Conservation (phyloP, 2,329 filamentous ascomycete genomes). For the Scedosporium boydii region DNA sequence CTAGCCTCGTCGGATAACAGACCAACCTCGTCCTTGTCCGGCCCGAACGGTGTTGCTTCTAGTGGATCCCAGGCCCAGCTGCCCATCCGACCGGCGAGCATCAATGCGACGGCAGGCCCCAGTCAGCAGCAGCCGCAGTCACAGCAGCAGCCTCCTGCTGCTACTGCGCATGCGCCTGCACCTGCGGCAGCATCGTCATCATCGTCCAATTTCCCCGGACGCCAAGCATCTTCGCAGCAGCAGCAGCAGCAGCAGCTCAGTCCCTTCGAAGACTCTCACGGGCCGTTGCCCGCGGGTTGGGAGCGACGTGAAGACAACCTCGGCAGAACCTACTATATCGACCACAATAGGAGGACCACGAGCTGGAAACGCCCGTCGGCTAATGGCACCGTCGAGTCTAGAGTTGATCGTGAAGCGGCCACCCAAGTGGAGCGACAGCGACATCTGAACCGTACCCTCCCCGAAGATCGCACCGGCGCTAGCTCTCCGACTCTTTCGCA, state of each 20-base stretch:
- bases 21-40: conserved; percentile 40
- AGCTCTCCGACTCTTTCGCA: conserved; percentile 73
- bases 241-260: conserved; percentile 44
- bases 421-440: conserved; percentile 87
- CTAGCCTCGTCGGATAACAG: conserved; percentile 7
- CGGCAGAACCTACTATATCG: conserved; percentile 93
- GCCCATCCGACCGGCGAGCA: conserved; percentile 37
- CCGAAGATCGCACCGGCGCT: conserved; percentile 88
- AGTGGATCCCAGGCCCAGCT: conserved; percentile 30
- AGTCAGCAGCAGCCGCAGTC: conserved; percentile 6
- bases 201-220: conserved; percentile 1
- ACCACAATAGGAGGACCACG: conserved; percentile 93
- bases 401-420: conserved; percentile 75
- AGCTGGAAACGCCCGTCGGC: conserved; percentile 89
- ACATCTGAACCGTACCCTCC: conserved; percentile 91
- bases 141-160: conserved; percentile 8
- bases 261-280: conserved; percentile 94
- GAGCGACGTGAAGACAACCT: conserved; percentile 92
- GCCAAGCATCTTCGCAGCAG: conserved; percentile 17
- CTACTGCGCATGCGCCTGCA: conserved; percentile 15
- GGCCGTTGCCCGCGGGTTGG: conserved; percentile 86
- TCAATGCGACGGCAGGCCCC: conserved; percentile 25
- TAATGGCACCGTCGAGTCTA: conserved; percentile 60
- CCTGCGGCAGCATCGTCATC: neutral
- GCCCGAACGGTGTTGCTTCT: conserved; percentile 30